These are phyloP conservation scores for Fomitopsis pinicola DNA, from an alignment of 1,284 basidiomycete genomes.

Conservation along the genomic window DNA sequence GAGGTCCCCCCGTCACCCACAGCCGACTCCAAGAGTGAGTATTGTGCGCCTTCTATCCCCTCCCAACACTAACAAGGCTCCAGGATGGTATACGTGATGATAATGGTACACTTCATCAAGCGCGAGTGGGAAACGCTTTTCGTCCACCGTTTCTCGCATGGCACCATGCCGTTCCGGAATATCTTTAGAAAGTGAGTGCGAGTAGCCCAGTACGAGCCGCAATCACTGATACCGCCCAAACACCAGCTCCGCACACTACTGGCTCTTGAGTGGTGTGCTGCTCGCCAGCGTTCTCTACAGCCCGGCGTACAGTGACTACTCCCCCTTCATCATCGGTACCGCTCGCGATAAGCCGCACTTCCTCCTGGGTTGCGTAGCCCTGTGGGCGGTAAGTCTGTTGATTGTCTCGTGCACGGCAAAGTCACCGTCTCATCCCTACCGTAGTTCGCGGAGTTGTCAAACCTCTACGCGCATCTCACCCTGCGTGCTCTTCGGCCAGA, in stretches of 20 bases:
- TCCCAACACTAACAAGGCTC: background rate
- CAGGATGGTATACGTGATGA: conserved; percentile 77
- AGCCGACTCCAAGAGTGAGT: conserved; percentile 76
- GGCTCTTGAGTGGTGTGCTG: conserved; percentile 77
- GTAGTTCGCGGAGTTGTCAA: conserved; percentile 86
- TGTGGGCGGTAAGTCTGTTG: conserved; percentile 69
- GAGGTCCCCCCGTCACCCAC: conserved; percentile 64
- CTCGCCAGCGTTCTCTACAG: conserved; percentile 82
- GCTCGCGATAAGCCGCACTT: conserved; percentile 65
- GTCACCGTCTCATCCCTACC: background rate
- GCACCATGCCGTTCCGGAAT: conserved; percentile 87
- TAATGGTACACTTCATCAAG: conserved; percentile 88
- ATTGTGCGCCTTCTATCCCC: background rate
- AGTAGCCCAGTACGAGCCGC: background rate
- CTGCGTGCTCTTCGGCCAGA: conserved; percentile 81
- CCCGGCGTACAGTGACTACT: conserved; percentile 58
- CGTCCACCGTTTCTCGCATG: conserved; percentile 92
- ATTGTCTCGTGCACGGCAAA: background rate
- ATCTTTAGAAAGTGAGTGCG: conserved; percentile 84
- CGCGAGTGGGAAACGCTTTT: conserved; percentile 93
- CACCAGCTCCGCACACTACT: conserved; percentile 82
- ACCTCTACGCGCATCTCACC: conserved; percentile 80
- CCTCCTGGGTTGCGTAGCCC: conserved; percentile 59
- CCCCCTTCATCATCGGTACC: conserved; percentile 63
- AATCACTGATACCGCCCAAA: conserved; percentile 9